Base-by-base conservation (phyloP, 345 rosid genomes). In the Cardiospermum halicacabum region DNA sequence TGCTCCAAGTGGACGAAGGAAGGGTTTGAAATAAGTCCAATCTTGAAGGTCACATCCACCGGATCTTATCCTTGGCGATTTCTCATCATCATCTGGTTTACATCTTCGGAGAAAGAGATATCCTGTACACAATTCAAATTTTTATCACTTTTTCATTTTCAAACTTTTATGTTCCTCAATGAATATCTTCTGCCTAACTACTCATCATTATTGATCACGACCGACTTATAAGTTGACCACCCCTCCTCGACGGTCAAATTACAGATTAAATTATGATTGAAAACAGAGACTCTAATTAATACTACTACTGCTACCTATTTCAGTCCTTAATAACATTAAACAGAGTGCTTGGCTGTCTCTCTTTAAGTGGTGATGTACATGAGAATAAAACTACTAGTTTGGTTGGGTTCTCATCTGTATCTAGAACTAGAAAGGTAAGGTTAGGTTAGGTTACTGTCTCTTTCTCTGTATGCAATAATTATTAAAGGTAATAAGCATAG, bases 41-140 rank as follows among this genome's bases (percentile, higher is more conserved):
- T 75, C 81, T 62, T 58, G 63, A 48, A 71, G 60, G 84, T 81
- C 86, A 69, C 81, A 69, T 81, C 84, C 66, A 49, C 7, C 76
- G 72, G 77, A 69, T 75, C 74, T 76, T 72, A 84, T 82, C 82
- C 83, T 78, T 78, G 84, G 69, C 71, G 81, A 77, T 82, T 70
- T 73, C 86, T 78, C 78, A 74, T 78, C 78, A 74, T 78, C 81
- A 75, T 80, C 82, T 71, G 84, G 64, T 82, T 75, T 56, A 68
- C 74, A 78, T 83, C 83, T 72, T 60, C 67, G 32, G 80, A 75
- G 54, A 81, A 69, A 72, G 72, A 74, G 65, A 75, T 72, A 57
- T 80, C 85, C 90, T 89, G 79, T 24, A 25, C 4, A 28, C 47
- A 45, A n/a, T 45, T 45, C 7, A 45, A 0, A 45, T 45, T 6